Conservation (phyloP, 441 rosid species). For the Croton setiger region DNA sequence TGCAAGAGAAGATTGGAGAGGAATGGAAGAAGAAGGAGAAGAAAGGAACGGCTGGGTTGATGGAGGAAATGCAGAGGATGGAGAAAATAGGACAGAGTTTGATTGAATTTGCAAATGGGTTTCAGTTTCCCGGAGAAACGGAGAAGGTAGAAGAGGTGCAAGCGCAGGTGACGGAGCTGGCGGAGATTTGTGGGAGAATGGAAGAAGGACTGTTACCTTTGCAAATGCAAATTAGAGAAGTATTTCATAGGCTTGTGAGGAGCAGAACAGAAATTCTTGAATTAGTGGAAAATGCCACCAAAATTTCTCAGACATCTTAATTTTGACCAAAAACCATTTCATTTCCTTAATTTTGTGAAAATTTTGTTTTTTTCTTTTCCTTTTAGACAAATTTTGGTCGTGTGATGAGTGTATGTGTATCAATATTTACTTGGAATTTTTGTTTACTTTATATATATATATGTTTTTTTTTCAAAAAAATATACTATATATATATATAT, state of each 20-base stretch:
- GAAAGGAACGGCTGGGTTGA: constrained; percentile 68
- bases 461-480: no score
- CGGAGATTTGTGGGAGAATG: constrained; percentile 71
- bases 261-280: constrained; percentile 80
- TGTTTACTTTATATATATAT: no score
- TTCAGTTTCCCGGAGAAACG: constrained; percentile 62
- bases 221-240: constrained; percentile 85
- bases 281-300: constrained; percentile 55
- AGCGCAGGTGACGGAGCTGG: constrained; percentile 57
- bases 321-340: not conserved
- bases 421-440: no score
- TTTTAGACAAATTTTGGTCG: no score
- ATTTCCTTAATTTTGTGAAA: no score
- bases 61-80: constrained; percentile 75
- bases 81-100: constrained; percentile 66
- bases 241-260: constrained; percentile 82
- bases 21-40: constrained; percentile 99
- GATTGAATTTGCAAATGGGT: constrained; percentile 59
- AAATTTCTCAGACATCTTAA: constrained; percentile 37
- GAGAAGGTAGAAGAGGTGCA: constrained; percentile 53
- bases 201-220: constrained; percentile 78
- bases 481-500: no score
- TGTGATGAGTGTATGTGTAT: no score
- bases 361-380: no score
- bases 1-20: constrained; percentile 81